These are phyloP conservation scores for Phaeomoniella chlamydospora DNA, from an alignment of 2,329 filamentous ascomycete species.

Conservation along the genomic window DNA sequence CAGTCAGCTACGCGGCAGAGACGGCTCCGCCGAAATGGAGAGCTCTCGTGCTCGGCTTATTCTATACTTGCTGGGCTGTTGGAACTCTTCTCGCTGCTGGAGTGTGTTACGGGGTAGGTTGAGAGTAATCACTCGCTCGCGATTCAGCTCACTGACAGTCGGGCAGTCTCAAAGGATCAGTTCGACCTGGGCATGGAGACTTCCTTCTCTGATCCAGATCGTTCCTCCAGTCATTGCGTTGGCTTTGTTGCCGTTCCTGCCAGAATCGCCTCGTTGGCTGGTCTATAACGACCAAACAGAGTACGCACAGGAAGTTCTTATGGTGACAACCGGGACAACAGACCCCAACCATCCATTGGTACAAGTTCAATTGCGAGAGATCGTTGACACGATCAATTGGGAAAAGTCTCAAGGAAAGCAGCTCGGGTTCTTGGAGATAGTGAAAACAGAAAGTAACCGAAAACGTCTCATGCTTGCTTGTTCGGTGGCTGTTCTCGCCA, in stretches of 20 bases:
- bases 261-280: slow-evolving; percentile 1
- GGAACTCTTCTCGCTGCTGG: slow-evolving; percentile 32
- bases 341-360: slow-evolving; percentile 8
- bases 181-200: slow-evolving; percentile 1
- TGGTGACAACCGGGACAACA: slow-evolving; percentile 11
- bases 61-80: slow-evolving; percentile 40
- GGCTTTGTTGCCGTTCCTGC: neutral
- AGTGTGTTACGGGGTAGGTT: slow-evolving; percentile 33
- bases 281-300: slow-evolving; percentile 23
- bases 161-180: slow-evolving; percentile 13
- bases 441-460: slow-evolving; percentile 3
- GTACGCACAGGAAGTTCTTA: slow-evolving; percentile 1
- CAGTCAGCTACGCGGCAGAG: slow-evolving; percentile 41
- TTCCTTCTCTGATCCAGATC: slow-evolving; percentile 1
- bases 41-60: slow-evolving; percentile 13
- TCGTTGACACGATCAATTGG: neutral
- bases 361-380: neutral
- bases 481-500: slow-evolving; percentile 5
- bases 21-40: slow-evolving; percentile 11
- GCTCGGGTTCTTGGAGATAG: neutral
- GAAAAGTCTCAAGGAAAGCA: slow-evolving; percentile 1
- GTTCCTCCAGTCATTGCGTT: slow-evolving; percentile 1
- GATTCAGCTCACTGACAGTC: slow-evolving; percentile 42
- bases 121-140: slow-evolving; percentile 32
- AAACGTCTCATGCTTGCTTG: slow-evolving; percentile 5